These are phyloP conservation scores for Tagetes erecta DNA, from an alignment of 129 eudicot genomes.

Conservation along the genomic window DNA sequence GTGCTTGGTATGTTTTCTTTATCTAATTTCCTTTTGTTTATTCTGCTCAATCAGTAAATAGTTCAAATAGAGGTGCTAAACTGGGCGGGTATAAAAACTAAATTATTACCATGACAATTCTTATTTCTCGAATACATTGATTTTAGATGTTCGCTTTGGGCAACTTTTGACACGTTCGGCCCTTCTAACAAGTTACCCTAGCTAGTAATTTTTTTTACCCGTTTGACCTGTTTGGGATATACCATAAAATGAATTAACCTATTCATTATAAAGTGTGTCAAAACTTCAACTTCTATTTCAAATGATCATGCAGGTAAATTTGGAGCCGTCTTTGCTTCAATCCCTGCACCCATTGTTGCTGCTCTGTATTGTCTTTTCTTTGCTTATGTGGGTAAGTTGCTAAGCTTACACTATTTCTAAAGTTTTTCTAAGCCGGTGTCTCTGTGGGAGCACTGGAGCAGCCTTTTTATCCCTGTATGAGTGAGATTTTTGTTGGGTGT, in stretches of 20 bases:
- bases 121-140: background rate
- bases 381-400: constrained; percentile 48
- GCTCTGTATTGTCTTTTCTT: constrained; percentile 62
- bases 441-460: too few relatives aligned
- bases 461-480: too few relatives aligned
- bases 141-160: too few relatives aligned
- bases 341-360: constrained; percentile 57
- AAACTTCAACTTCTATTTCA: background rate
- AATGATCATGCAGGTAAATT: constrained; percentile 46
- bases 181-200: background rate
- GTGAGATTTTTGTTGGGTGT: too few relatives aligned
- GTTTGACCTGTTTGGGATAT: background rate
- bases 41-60: background rate
- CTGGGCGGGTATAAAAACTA: background rate
- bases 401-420: constrained; percentile 13
- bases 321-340: constrained; percentile 61
- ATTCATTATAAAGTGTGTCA: background rate
- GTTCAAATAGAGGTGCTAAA: background rate
- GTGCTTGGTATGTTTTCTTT: constrained; percentile 45
- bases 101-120: background rate
- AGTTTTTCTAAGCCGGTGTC: too few relatives aligned
- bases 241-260: background rate
- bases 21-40: background rate
- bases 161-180: too few relatives aligned
- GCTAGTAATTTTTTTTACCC: background rate